Evolutionary conservation across 768 basidiomycete genomes (phyloP).

Genomic region (Paxillus rubicundulus): DNA sequence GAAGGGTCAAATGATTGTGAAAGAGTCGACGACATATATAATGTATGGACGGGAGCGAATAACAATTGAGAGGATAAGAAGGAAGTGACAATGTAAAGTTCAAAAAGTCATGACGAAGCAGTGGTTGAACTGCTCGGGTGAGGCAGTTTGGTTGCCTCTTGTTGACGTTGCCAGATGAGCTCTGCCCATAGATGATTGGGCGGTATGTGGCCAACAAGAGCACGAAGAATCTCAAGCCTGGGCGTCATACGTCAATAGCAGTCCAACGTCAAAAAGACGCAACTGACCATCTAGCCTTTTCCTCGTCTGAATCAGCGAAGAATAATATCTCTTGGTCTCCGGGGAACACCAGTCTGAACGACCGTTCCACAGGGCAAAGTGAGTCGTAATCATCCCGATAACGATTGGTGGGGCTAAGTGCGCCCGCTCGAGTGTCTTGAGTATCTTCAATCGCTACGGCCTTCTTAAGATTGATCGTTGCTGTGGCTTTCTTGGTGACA

Average conservation of each 20-base stretch:
- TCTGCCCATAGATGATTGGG: conserved; percentile 94
- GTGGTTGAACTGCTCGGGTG: background rate
- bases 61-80: background rate
- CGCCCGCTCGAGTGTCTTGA: conserved; percentile 50
- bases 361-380: conserved; percentile 71
- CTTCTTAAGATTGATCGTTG: conserved; percentile 89
- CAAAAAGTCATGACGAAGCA: background rate
- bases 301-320: conserved; percentile 87
- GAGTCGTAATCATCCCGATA: conserved; percentile 59
- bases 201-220: conserved; percentile 85
- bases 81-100: background rate
- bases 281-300: conserved; percentile 81
- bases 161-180: conserved; percentile 80
- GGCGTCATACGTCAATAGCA: conserved; percentile 2
- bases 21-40: background rate
- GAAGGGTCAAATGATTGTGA: background rate
- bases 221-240: conserved; percentile 84
- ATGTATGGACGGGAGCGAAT: background rate
- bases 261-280: background rate
- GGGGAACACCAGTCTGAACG: conserved; percentile 82
- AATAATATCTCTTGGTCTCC: conserved; percentile 79
- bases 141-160: conserved; percentile 35
- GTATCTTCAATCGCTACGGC: conserved; percentile 77
- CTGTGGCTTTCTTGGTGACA: conserved; percentile 84
- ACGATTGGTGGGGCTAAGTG: conserved; percentile 44